Base-by-base conservation (phyloP, 768 basidiomycete genomes). In the Rhodotorula babjevae region DNA sequence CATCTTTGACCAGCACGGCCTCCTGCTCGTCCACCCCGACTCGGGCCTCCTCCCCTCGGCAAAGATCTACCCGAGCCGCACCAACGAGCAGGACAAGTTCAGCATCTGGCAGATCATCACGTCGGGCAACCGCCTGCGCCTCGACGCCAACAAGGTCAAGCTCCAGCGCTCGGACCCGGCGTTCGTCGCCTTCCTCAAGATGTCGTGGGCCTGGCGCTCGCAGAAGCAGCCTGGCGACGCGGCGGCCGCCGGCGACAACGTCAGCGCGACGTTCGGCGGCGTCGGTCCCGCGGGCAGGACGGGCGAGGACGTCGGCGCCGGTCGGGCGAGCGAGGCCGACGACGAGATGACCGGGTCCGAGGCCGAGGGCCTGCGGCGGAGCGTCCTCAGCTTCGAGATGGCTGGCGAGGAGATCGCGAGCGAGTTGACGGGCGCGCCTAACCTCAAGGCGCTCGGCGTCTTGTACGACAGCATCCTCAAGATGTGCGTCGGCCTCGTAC, bases 1-100 rank as follows among this genome's bases (percentile, higher is more conserved):
- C 59, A 67, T 75, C 61, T 75, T 75, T 36, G 74, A 75, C 60
- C 67, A 71, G 29, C 56, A 75, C 12, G 74, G 74, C 60, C 69
- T 68, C 21, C 33, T 75, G 3, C 67, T 75, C 60, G 67, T 71
- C 18, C 63, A 75, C 25, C 74, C 65, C 42, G 73, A 70, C 19
- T 64, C 70, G 25, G 74, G 74, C 15, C 69, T 75, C 56, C 74
- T 75, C 29, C 74, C 74, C 3, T 71, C 69, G 0, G 67, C 74
- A 21, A 52, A 62, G 61, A 75, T 75, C 44, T 71, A 71, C 56
- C 69, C 69, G 31, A 40, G 23, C 31, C 2, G 44, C 25, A 27
- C 42, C 7, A 18, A 56, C n/a, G 50, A 71, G 42, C 46, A 33
- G 21, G 50, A 63, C 29, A 65, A 65, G 29, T 42, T 67, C 47